Evolutionary conservation across 2,329 filamentous ascomycete genomes (phyloP).

Genomic region (Ascochyta pisi): DNA sequence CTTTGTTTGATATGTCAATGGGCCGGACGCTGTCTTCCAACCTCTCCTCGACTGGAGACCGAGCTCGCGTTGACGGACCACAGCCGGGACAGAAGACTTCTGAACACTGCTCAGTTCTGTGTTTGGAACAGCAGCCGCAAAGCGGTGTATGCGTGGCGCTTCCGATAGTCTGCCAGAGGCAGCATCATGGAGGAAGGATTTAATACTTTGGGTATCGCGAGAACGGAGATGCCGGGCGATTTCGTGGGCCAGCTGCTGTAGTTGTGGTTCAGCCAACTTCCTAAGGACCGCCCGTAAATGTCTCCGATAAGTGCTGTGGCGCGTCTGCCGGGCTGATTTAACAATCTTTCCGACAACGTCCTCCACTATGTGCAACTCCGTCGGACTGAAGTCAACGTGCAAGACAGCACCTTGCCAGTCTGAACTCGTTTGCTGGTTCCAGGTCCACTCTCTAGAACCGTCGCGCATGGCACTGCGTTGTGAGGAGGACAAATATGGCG

Average conservation of each 20-base stretch:
- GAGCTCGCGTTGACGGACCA: slow-evolving; percentile 44
- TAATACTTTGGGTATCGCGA: slow-evolving; percentile 32
- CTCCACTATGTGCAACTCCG: slow-evolving; percentile 36
- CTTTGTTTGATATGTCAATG: slow-evolving; percentile 33
- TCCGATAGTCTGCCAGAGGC: slow-evolving; percentile 27
- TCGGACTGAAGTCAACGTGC: slow-evolving; percentile 43
- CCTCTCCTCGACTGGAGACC: slow-evolving; percentile 38
- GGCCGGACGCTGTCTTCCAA: slow-evolving; percentile 31
- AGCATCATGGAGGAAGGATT: slow-evolving; percentile 43
- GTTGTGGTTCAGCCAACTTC: slow-evolving; percentile 29
- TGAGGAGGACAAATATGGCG: slow-evolving; percentile 38
- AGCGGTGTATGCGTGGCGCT: slow-evolving; percentile 34
- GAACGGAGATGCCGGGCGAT: slow-evolving; percentile 23
- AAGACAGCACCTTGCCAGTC: slow-evolving; percentile 40
- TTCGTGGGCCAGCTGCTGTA: slow-evolving; percentile 26
- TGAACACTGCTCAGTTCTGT: slow-evolving; percentile 22
- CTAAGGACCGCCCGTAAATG: slow-evolving; percentile 32
- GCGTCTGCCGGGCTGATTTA: background rate
- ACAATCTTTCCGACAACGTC: slow-evolving; percentile 19
- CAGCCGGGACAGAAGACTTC: slow-evolving; percentile 25
- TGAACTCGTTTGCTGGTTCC: slow-evolving; percentile 32
- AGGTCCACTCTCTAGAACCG: slow-evolving; percentile 23
- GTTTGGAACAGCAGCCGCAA: slow-evolving; percentile 31
- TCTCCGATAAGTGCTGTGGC: slow-evolving; percentile 26
- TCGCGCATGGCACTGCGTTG: slow-evolving; percentile 29